These are phyloP conservation scores for Fusarium chuoi DNA, from an alignment of 2,329 filamentous ascomycete species.

Conservation along the genomic window DNA sequence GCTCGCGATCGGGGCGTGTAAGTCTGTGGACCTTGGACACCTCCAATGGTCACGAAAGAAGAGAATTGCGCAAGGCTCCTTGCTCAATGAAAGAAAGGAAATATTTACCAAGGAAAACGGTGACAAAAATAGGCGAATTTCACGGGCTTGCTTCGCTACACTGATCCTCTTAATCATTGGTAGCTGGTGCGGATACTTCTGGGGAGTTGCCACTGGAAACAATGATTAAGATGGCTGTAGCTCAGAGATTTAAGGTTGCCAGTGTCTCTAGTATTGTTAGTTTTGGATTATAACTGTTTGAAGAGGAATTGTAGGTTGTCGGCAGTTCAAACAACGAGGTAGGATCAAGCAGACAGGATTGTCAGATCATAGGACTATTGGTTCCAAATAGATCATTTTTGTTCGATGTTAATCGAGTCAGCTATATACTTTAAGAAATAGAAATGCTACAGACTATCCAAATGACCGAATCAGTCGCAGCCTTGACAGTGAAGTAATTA, in stretches of 20 bases:
- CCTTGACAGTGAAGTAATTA: too few species aligned
- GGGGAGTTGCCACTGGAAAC: not conserved
- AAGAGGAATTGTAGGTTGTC: too few species aligned
- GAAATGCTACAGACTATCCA: too few species aligned
- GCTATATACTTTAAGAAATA: too few species aligned
- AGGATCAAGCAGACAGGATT: too few species aligned
- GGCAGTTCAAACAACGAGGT: too few species aligned
- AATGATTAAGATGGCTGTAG: not conserved
- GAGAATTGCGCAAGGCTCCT: not conserved
- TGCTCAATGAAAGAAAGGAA: not conserved
- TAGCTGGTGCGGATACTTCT: constrained; percentile 4
- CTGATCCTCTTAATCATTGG: not conserved
- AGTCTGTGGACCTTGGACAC: not conserved
- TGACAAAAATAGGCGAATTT: not conserved
- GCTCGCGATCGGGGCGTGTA: not conserved
- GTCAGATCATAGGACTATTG: too few species aligned
- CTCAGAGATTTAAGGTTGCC: rapidly evolving
- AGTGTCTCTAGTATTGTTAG: too few species aligned
- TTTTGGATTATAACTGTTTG: too few species aligned
- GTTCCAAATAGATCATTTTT: too few species aligned
- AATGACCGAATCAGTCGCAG: too few species aligned
- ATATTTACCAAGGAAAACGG: not conserved
- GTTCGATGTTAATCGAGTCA: too few species aligned
- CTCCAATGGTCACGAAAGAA: not conserved
- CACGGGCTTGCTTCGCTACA: not conserved